Evolutionary conservation across 73 alveolate genomes (phyloP).

Genomic region (Paramecium primaurelia): DNA sequence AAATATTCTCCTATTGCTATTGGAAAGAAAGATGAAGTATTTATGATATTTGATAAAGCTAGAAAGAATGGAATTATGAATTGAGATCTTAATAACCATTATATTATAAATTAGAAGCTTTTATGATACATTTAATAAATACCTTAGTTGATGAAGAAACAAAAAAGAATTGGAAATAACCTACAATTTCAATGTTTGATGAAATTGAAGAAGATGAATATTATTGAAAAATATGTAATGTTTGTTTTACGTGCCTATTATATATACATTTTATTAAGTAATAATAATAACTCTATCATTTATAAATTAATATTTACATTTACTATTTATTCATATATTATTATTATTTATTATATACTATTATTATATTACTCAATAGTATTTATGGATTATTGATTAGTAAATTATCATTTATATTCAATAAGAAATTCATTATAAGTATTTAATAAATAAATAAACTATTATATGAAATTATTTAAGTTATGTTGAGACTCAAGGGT

Average conservation of each 20-base stretch:
- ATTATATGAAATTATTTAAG: not conserved
- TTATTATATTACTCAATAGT: not conserved
- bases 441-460: too few relatives aligned
- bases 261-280: too few relatives aligned
- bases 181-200: conserved; percentile 36
- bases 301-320: too few relatives aligned
- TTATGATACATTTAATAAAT: not conserved
- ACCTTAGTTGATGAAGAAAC: conserved; percentile 42
- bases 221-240: not conserved
- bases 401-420: not conserved
- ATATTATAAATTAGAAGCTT: conserved; percentile 19
- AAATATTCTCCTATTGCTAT: conserved; percentile 15
- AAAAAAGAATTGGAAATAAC: conserved; percentile 21
- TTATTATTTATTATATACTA: not conserved
- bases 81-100: not conserved
- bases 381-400: not conserved
- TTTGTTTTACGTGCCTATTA: not conserved
- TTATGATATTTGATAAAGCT: not conserved
- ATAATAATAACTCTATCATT: too few relatives aligned
- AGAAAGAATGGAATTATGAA: not conserved
- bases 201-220: conserved; percentile 31
- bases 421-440: not conserved
- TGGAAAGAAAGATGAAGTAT: conserved; percentile 19
- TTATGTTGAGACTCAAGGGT: not conserved
- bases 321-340: too few relatives aligned